A percentile compares a stretch with the other conserved stretches of the same genome.
phyloP scores from a whole-genome alignment of 2,329 filamentous ascomycete species.

The Acrocalymma vagum region DNA sequence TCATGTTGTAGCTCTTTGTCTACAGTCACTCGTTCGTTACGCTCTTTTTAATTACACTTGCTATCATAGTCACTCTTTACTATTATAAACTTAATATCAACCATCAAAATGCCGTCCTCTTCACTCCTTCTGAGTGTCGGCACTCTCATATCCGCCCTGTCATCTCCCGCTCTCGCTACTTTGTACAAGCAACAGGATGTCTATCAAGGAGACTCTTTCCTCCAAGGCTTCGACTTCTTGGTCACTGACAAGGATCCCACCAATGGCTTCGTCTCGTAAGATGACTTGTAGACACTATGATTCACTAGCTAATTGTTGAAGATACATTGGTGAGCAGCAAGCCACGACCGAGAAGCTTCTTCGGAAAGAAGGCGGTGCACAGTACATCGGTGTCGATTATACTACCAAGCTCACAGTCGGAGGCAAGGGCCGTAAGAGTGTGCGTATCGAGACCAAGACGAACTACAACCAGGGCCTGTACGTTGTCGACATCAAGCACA shows the following conservation, averaged over 20 bases:
- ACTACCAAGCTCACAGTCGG: conserved; percentile 29
- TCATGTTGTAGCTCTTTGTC: conserved; percentile 32
- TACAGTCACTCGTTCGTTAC: conserved; percentile 37
- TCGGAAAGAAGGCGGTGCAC: too few species aligned
- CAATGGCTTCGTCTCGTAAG: conserved; percentile 36
- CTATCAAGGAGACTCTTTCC: conserved; percentile 27
- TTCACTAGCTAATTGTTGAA: conserved; percentile 1
- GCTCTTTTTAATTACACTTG: conserved; percentile 13
- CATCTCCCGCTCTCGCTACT: conserved; percentile 27
- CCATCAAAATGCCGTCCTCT: conserved; percentile 35
- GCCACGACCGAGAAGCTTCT: too few species aligned
- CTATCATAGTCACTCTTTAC: conserved; percentile 30
- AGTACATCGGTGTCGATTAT: conserved; percentile 53
- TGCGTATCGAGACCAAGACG: conserved; percentile 38
- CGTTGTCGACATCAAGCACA: conserved; percentile 40
- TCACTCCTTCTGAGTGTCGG: conserved; percentile 34
- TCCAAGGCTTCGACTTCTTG: conserved; percentile 39
- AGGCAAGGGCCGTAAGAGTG: conserved; percentile 33
- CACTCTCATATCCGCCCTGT: conserved; percentile 30
- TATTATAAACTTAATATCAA: conserved; percentile 24
- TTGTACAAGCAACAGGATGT: conserved; percentile 25
- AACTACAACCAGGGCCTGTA: conserved; percentile 41
- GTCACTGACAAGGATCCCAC: conserved; percentile 31
- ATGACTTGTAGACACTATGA: background rate
- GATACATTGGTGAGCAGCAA: too few species aligned